Conservation (phyloP, 306 rosid genomes). For the Canavalia ensiformis region DNA sequence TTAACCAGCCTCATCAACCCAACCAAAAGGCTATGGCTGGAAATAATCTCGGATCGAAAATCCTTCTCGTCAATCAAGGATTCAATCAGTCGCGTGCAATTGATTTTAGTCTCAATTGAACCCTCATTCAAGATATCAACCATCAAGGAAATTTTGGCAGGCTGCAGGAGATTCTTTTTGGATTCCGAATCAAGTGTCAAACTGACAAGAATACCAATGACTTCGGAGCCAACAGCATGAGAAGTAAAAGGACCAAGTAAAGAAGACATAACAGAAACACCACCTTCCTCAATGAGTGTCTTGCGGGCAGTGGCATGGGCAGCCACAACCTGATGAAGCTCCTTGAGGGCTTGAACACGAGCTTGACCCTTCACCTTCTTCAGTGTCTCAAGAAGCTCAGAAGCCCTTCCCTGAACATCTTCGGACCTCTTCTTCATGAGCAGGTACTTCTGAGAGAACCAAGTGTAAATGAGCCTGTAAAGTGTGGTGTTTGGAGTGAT, state of each 20-base stretch:
- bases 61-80: conserved; percentile 67
- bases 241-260: conserved; percentile 80
- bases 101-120: conserved; percentile 74
- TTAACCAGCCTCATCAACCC: conserved; percentile 81
- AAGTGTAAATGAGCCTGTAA: conserved; percentile 62
- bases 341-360: conserved; percentile 79
- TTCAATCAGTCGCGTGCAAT: conserved; percentile 68
- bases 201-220: conserved; percentile 70
- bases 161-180: conserved; percentile 65
- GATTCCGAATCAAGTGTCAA: conserved; percentile 75
- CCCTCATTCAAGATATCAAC: conserved; percentile 83
- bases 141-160: conserved; percentile 74
- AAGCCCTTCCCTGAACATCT: conserved; percentile 80
- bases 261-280: conserved; percentile 64
- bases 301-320: conserved; percentile 67
- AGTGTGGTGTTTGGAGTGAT: conserved; percentile 77
- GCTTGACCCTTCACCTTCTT: conserved; percentile 83
- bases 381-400: conserved; percentile 72
- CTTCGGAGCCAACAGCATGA: conserved; percentile 81
- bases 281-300: conserved; percentile 68
- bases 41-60: conserved; percentile 63
- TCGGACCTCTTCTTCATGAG: conserved; percentile 80
- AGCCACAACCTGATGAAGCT: conserved; percentile 67
- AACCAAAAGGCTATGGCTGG: conserved; percentile 76
- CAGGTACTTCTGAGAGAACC: conserved; percentile 81